A percentile compares a stretch with the other conserved stretches of the same genome.
Conservation (phyloP, 495 filamentous ascomycete genomes). For the Bacidia rubella region DNA sequence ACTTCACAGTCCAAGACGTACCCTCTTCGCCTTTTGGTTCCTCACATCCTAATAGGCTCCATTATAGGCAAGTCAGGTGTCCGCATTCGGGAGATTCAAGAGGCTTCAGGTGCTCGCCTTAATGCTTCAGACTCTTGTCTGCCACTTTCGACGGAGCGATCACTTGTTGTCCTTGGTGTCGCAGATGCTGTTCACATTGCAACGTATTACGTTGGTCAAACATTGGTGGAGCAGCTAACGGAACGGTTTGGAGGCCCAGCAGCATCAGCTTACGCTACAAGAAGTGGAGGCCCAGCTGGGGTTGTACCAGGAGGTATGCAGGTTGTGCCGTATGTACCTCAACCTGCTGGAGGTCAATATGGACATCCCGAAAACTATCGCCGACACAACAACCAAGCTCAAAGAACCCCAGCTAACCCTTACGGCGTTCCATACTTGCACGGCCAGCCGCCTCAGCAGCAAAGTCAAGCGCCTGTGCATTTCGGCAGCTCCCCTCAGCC, state of each 20-base stretch:
- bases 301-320: conserved; percentile 95
- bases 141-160: conserved; percentile 86
- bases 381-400: conserved; percentile 50
- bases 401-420: conserved; percentile 46
- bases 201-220: conserved; percentile 94
- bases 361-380: conserved; percentile 81
- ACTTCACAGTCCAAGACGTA: conserved; percentile 93
- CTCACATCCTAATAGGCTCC: conserved; percentile 92
- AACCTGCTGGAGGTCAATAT: conserved; percentile 81
- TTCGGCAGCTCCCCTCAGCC: conserved; percentile 56
- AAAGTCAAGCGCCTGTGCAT: conserved; percentile 53
- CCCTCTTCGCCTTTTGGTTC: conserved; percentile 85
- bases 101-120: conserved; percentile 87
- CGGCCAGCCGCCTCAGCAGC: conserved; percentile 38
- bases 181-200: conserved; percentile 96
- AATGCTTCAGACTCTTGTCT: conserved; percentile 93
- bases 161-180: conserved; percentile 84
- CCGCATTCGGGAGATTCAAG: conserved; percentile 95
- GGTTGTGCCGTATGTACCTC: conserved; percentile 88
- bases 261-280: conserved; percentile 90
- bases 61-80: conserved; percentile 96
- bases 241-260: conserved; percentile 92
- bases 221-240: conserved; percentile 87
- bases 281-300: conserved; percentile 83
- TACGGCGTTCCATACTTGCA: conserved; percentile 63